Conservation (phyloP, 2,329 filamentous ascomycete genomes). For the Fusarium sp. region DNA sequence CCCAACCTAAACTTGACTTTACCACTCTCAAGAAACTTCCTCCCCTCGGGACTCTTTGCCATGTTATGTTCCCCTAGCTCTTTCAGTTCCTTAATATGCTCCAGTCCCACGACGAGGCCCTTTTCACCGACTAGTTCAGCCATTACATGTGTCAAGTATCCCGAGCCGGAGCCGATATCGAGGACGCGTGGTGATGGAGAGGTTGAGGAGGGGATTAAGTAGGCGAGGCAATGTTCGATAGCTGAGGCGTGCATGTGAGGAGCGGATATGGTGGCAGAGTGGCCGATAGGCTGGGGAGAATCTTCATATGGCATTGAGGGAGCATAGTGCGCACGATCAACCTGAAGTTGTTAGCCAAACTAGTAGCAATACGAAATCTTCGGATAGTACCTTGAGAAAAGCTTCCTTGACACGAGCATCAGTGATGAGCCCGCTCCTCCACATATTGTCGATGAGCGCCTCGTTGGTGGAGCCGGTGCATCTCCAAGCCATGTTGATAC, state of each 20-base stretch:
- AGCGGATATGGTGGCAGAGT: constrained; percentile 68
- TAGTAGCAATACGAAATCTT: neutral
- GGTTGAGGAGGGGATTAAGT: constrained; percentile 51
- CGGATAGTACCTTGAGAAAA: constrained; percentile 73
- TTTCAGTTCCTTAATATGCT: constrained; percentile 76
- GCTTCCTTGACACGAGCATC: constrained; percentile 79
- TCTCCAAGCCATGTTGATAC: constrained; percentile 84
- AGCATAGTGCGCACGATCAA: constrained; percentile 89
- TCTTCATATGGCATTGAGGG: constrained; percentile 76
- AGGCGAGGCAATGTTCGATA: constrained; percentile 61
- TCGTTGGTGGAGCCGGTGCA: constrained; percentile 81
- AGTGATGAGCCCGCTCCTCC: constrained; percentile 77
- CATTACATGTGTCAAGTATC: constrained; percentile 89
- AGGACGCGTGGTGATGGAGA: constrained; percentile 66
- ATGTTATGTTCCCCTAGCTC: constrained; percentile 75
- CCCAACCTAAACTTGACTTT: constrained; percentile 79
- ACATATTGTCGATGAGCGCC: constrained; percentile 83
- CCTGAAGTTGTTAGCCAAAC: constrained; percentile 60
- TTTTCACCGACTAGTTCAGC: constrained; percentile 76
- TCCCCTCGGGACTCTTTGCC: constrained; percentile 70
- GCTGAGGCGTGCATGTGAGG: constrained; percentile 72
- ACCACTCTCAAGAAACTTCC: constrained; percentile 69
- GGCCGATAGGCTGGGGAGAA: constrained; percentile 66
- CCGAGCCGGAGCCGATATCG: constrained; percentile 81
- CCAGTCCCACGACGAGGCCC: constrained; percentile 74